These are phyloP conservation scores for Tricholoma hemisulphureum DNA, from an alignment of 768 basidiomycete genomes.

Conservation along the genomic window DNA sequence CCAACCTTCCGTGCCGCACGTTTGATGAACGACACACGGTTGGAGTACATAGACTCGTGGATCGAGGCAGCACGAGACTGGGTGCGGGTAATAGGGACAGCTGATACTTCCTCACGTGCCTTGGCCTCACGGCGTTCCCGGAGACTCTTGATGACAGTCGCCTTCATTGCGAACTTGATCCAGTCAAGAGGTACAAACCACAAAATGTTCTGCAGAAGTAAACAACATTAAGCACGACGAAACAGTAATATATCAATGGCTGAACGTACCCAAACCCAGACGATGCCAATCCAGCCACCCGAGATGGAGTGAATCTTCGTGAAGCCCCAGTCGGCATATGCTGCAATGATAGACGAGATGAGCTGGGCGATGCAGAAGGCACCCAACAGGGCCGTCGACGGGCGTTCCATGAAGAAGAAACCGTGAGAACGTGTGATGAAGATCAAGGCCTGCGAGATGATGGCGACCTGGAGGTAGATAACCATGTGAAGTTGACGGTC, in stretches of 20 bases:
- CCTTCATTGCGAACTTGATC: slow-evolving; percentile 97
- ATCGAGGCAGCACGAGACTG: slow-evolving; percentile 86
- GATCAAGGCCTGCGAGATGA: slow-evolving; percentile 98
- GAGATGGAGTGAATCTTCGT: slow-evolving; percentile 77
- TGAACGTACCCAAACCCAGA: slow-evolving; percentile 88
- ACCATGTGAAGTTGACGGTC: slow-evolving; percentile 83
- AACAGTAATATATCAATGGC: background rate
- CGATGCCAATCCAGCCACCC: slow-evolving; percentile 95
- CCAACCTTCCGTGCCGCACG: slow-evolving; percentile 87
- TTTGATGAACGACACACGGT: slow-evolving; percentile 91
- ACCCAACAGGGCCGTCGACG: slow-evolving; percentile 80
- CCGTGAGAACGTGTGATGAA: slow-evolving; percentile 93
- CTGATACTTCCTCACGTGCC: slow-evolving; percentile 41
- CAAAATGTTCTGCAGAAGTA: slow-evolving; percentile 68
- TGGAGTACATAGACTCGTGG: slow-evolving; percentile 92
- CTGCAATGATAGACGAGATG: slow-evolving; percentile 93
- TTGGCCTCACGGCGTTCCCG: slow-evolving; percentile 63
- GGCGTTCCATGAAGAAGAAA: slow-evolving; percentile 97
- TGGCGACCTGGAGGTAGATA: slow-evolving; percentile 94
- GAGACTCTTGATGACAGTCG: slow-evolving; percentile 81
- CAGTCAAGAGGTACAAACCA: slow-evolving; percentile 96
- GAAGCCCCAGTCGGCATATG: slow-evolving; percentile 93
- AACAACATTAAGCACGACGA: slow-evolving; percentile 9
- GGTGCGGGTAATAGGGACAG: slow-evolving; percentile 80
- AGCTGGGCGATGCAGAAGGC: slow-evolving; percentile 95